Conservation (phyloP, 768 basidiomycete genomes). For the Leccinum imitatum region DNA sequence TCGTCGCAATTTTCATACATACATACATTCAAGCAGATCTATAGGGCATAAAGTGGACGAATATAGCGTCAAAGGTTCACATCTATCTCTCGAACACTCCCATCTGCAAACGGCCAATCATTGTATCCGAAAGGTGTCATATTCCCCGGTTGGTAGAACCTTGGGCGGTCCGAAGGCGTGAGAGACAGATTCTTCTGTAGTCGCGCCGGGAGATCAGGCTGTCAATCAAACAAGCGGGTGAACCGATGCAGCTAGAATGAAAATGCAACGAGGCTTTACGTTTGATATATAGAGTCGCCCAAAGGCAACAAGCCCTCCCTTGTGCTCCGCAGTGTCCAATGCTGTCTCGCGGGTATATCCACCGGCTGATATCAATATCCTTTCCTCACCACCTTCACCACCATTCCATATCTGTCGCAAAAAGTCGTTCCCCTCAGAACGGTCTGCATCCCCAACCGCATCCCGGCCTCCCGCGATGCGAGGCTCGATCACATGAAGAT, state of each 20-base stretch:
- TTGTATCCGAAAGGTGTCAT: background rate
- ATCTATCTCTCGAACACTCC: background rate
- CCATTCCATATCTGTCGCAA: conserved; percentile 38
- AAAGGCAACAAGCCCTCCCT: background rate
- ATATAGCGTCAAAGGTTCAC: background rate
- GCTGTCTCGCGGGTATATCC: background rate
- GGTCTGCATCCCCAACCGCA: background rate
- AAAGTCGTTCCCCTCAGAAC: conserved; percentile 24
- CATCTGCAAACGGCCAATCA: background rate
- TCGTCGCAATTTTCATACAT: no score
- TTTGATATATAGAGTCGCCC: background rate
- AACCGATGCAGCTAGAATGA: background rate
- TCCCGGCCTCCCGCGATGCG: background rate
- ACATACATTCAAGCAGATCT: background rate
- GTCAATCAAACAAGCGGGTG: background rate
- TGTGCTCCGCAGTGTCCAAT: background rate
- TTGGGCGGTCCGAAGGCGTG: background rate
- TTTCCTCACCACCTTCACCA: conserved; percentile 19
- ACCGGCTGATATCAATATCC: background rate
- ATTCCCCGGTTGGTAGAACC: background rate
- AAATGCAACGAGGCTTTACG: background rate
- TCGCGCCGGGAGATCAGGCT: no score
- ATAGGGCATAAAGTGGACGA: background rate
- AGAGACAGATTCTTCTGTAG: background rate
- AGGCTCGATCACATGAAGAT: background rate